phyloP scores from a whole-genome alignment of 345 rosid species.

The Rhizophora mangle region DNA sequence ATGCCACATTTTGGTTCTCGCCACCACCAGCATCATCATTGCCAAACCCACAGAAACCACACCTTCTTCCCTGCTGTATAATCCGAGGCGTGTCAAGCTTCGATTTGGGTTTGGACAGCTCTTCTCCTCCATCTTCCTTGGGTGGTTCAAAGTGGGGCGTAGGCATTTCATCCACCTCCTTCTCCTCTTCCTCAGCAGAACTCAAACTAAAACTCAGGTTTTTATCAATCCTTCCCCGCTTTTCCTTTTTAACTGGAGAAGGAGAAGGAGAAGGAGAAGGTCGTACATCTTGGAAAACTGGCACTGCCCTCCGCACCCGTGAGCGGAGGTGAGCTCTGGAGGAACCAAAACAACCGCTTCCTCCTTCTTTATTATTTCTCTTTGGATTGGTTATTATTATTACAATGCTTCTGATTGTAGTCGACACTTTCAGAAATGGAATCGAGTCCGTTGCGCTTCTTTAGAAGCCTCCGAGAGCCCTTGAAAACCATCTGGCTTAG shows the following conservation, averaged over 20 bases:
- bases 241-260: slow-evolving; percentile 28
- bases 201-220: slow-evolving; percentile 14
- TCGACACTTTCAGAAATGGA: slow-evolving; percentile 61
- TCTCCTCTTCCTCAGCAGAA: slow-evolving; percentile 24
- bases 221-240: slow-evolving; percentile 39
- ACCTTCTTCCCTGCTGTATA: slow-evolving; percentile 67
- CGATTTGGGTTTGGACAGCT: slow-evolving; percentile 15
- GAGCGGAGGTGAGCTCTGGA: neutral
- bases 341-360: slow-evolving; percentile 8
- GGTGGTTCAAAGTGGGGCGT: slow-evolving; percentile 13
- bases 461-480: slow-evolving; percentile 52
- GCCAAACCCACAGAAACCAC: slow-evolving; percentile 91
- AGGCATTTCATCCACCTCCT: slow-evolving; percentile 41
- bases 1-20: slow-evolving; percentile 73
- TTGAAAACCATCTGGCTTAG: slow-evolving; percentile 30
- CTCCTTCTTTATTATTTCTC: slow-evolving; percentile 22
- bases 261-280: slow-evolving; percentile 48
- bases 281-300: slow-evolving; percentile 73
- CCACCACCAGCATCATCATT: slow-evolving; percentile 49
- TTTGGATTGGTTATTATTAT: slow-evolving; percentile 28
- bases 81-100: slow-evolving; percentile 41
- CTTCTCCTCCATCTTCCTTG: slow-evolving; percentile 22
- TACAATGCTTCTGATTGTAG: slow-evolving; percentile 55
- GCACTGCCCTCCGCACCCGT: slow-evolving; percentile 46
- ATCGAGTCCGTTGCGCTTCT: slow-evolving; percentile 81